Percentiles rank a stretch among this genome's conserved stretches.
These are phyloP conservation scores for Fragaria nilgerrensis DNA, from an alignment of 306 rosid species.

Conservation along the genomic window DNA sequence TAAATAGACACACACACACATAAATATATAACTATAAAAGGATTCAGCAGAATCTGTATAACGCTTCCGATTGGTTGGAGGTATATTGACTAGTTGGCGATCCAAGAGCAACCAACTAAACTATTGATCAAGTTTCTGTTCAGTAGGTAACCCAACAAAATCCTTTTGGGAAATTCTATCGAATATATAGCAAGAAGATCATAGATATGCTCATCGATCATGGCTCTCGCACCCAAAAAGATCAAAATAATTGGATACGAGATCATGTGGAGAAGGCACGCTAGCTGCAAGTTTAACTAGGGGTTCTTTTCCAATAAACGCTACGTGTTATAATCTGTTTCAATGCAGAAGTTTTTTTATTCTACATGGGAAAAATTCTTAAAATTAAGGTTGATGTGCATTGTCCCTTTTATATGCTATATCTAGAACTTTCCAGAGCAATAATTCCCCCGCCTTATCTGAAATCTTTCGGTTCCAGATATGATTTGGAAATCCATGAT, in stretches of 20 bases:
- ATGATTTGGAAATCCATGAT: not conserved
- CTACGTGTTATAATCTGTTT: not conserved
- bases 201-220: not conserved
- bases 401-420: too few species aligned
- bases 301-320: not conserved
- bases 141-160: not conserved
- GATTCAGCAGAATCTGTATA: not conserved
- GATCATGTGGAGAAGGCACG: not conserved
- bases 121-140: not conserved
- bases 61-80: not conserved
- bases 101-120: not conserved
- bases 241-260: not conserved
- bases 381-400: too few species aligned
- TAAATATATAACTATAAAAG: not conserved
- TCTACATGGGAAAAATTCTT: too few species aligned
- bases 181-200: not conserved
- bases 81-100: not conserved
- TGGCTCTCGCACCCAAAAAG: not conserved
- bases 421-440: conserved; percentile 1
- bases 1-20: too few species aligned
- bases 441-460: not conserved
- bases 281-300: not conserved
- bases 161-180: not conserved
- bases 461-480: not conserved
- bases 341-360: not conserved